Percentiles rank a stretch among this genome's conserved stretches.
phyloP scores from a whole-genome alignment of 2,329 filamentous ascomycete species.

The Lachnellula occidentalis region DNA sequence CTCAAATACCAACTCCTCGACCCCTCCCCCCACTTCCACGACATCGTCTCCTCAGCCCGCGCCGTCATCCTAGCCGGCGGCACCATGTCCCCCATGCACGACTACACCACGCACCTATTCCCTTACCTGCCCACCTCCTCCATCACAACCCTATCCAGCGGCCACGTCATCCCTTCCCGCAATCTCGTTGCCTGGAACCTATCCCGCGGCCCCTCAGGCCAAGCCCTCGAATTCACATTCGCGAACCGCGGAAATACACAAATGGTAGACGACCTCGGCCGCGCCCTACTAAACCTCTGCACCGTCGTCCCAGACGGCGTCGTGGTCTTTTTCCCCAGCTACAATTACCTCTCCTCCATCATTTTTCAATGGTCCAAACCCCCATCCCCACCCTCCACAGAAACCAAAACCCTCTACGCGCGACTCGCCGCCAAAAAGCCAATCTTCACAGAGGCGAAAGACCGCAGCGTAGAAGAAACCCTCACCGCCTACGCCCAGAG shows the following conservation, averaged over 20 bases:
- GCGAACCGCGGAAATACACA: slow-evolving; percentile 56
- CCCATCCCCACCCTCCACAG: slow-evolving; percentile 9
- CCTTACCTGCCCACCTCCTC: slow-evolving; percentile 59
- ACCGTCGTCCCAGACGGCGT: slow-evolving; percentile 77
- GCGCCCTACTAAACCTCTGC: slow-evolving; percentile 66
- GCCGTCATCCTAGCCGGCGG: slow-evolving; percentile 89
- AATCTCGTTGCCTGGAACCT: slow-evolving; percentile 79
- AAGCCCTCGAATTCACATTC: slow-evolving; percentile 81
- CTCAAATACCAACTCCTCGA: slow-evolving; percentile 87
- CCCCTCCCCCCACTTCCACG: slow-evolving; percentile 83
- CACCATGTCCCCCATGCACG: slow-evolving; percentile 95
- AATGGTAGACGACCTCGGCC: slow-evolving; percentile 70
- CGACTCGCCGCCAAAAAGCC: slow-evolving; percentile 53
- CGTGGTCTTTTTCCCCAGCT: slow-evolving; percentile 94
- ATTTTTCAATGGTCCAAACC: slow-evolving; percentile 53
- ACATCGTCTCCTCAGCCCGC: slow-evolving; percentile 76
- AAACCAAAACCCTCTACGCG: slow-evolving; percentile 47
- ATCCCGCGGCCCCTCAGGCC: slow-evolving; percentile 39
- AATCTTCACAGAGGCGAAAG: slow-evolving; percentile 55
- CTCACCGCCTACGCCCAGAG: slow-evolving; percentile 67
- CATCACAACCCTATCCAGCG: slow-evolving; percentile 81
- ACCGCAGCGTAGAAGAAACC: slow-evolving; percentile 52
- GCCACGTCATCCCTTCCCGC: slow-evolving; percentile 80
- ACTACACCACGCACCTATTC: slow-evolving; percentile 83
- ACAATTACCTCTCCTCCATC: slow-evolving; percentile 79